These are phyloP conservation scores for Ceratonia siliqua DNA, from an alignment of 306 rosid species.

Conservation along the genomic window DNA sequence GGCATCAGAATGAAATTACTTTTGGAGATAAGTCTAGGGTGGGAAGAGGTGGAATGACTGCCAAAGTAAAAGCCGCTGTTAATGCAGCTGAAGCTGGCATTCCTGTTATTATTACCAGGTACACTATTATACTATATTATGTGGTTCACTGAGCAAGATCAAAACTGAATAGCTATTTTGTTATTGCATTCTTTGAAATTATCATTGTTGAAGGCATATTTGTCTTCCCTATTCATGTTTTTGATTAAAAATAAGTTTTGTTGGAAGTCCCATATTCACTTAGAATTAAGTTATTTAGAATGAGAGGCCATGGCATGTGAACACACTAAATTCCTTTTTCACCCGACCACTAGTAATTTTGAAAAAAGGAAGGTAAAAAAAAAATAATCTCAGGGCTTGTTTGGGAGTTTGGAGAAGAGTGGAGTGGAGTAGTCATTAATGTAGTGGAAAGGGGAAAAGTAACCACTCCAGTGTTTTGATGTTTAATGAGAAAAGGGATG, in stretches of 20 bases:
- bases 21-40: slow-evolving; percentile 98
- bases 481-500: too few species aligned
- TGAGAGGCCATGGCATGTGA: not conserved
- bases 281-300: not conserved
- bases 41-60: slow-evolving; percentile 99
- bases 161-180: slow-evolving; percentile 16
- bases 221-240: not conserved
- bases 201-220: slow-evolving; percentile 3
- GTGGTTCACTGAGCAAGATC: slow-evolving; percentile 2
- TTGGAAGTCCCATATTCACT: not conserved
- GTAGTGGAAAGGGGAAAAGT: too few species aligned
- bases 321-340: not conserved
- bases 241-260: not conserved
- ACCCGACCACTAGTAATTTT: slow-evolving; percentile 2
- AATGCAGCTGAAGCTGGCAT: slow-evolving; percentile 91
- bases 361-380: not conserved
- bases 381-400: too few species aligned
- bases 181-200: slow-evolving; percentile 20
- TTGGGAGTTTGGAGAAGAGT: too few species aligned
- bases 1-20: slow-evolving; percentile 87
- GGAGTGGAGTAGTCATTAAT: too few species aligned
- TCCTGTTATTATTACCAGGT: slow-evolving; percentile 97
- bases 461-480: too few species aligned
- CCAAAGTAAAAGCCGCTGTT: slow-evolving; percentile 93
- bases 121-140: slow-evolving; percentile 16